Evolutionary conservation across 2,329 filamentous ascomycete genomes (phyloP).

Genomic region (Exserohilum turcica): DNA sequence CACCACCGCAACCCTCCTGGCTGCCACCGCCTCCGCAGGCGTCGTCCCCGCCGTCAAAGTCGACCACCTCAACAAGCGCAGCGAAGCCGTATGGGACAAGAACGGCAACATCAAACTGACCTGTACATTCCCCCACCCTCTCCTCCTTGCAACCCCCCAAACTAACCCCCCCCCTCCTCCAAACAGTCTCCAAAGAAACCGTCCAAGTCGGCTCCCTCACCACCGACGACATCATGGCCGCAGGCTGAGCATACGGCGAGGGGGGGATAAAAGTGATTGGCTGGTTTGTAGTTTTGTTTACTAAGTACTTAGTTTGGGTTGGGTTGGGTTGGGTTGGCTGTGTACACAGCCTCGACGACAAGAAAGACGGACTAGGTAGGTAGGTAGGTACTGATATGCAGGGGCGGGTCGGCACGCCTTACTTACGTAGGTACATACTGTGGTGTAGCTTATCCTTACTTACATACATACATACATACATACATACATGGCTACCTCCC

Average conservation of each 20-base stretch:
- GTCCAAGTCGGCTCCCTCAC: conserved; percentile 15
- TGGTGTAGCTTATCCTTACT: too few species aligned
- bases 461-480: too few species aligned
- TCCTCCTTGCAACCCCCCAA: neutral
- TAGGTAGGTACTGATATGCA: too few species aligned
- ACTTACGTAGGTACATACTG: too few species aligned
- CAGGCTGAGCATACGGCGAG: too few species aligned
- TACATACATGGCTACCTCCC: too few species aligned
- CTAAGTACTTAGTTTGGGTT: too few species aligned
- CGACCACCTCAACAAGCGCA: conserved; percentile 9
- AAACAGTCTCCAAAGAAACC: conserved; percentile 37
- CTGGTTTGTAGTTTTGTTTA: too few species aligned
- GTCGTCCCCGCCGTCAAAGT: conserved; percentile 8
- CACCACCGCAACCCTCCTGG: conserved; percentile 9
- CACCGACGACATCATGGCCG: conserved; percentile 19
- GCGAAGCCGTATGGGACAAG: conserved; percentile 10
- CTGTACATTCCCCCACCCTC: conserved; percentile 2
- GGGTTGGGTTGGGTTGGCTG: too few species aligned
- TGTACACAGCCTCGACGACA: too few species aligned
- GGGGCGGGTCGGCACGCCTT: neutral
- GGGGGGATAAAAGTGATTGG: too few species aligned
- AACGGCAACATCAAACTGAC: conserved; percentile 19
- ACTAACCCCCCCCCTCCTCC: neutral
- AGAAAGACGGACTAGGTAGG: too few species aligned
- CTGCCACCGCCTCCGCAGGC: conserved; percentile 10